Base-by-base conservation (phyloP, 106 monocot species). In the Iris macrosiphon region DNA sequence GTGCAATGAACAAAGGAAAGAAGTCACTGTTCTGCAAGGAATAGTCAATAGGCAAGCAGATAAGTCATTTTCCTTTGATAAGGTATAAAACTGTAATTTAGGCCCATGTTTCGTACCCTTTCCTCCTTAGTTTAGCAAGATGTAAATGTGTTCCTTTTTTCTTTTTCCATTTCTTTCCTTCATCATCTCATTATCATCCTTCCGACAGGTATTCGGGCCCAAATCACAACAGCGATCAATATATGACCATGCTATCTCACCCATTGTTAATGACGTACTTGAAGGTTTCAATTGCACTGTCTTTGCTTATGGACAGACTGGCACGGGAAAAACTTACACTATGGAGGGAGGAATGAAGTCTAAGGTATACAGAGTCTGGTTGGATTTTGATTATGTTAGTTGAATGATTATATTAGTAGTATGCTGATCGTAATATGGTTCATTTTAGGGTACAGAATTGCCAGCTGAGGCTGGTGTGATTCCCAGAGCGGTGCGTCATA, bases 221-320 rank as follows among this genome's bases (percentile, higher is more conserved):
- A 84, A 76, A 57, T 52, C 70, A 29, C 76, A 80, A 49, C 89
- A 89, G 74, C 72, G 76, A 25, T 53, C 63, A 18, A 64, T 89
- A 34, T 89, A 76, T 49, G 79, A 80, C 7, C 66, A 76, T 62
- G 73, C 83, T 23, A 64, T 89, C 37, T 61, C 70, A 15, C 88
- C 88, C 2, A 44, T 79, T 20, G 70, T 89, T 11, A 67, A 60
- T 29, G 88, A 89, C 13, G 79, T 70, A 15, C 65, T 89, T 18
- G 83, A 89, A 47, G 88, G 88, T 51, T 83, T 67, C 70, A 83
- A 89, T 43, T 89, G 88, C 66, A 89, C 88, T 11, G 70, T 89
- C 20, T 89, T 89, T 43, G 88, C 88, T 16, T 83, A 83, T 53
- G 88, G 88, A 45, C 88, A 89, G 50, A 83, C 88, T 35, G 79